Evolutionary conservation across 1,284 basidiomycete genomes (phyloP), one percentile per base, ranked within the genome.

Genomic region (Fomitopsis betulina): DNA sequence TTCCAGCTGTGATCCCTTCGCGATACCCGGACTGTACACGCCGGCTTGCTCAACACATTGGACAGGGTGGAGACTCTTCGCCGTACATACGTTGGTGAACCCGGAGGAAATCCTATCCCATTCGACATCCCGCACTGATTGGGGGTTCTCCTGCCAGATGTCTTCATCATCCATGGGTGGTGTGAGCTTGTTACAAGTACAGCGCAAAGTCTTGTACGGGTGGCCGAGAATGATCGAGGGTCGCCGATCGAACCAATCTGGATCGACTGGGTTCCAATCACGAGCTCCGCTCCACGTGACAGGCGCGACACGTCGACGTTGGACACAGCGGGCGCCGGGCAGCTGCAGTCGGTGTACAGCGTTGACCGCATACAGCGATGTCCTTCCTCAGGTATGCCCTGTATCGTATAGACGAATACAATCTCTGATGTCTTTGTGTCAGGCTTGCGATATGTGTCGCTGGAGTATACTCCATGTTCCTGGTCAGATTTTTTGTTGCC

Each of bases 1-100:
- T 95, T 10, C 93, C 93, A 3, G 86, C 85, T 0, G 85, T 89
- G 63, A 95, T 93, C 27, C 93, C 93, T 72, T 94, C 92, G 17
- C 93, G 84, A 67, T 94, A 95, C 2, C 93, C 93, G 21, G 83
- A 82, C 93, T 95, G 43, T 33, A 61, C 3, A 53, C 8, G n/a
- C 2, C 10, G 1, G 53, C 40, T n/a, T 2, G 15, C 9, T 50
- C 4, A 17, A 35, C 33, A n/a, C 39, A 32, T 32, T 40, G 9
- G 25, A 12, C 17, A 17, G 25, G 5, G 7, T 39, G 23, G 17
- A 5, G 38, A 30, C 10, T 10, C 15, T n/a, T 37, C 30, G n/a
- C n/a, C n/a, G 17, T 13, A 27, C 77, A 43, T 68, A 87, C 87
- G 66, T 85, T 87, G 17, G 83, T 86, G 68, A 88, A 89, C 51